Evolutionary conservation across 345 rosid species (phyloP).

Genomic region (Carallia brachiata): DNA sequence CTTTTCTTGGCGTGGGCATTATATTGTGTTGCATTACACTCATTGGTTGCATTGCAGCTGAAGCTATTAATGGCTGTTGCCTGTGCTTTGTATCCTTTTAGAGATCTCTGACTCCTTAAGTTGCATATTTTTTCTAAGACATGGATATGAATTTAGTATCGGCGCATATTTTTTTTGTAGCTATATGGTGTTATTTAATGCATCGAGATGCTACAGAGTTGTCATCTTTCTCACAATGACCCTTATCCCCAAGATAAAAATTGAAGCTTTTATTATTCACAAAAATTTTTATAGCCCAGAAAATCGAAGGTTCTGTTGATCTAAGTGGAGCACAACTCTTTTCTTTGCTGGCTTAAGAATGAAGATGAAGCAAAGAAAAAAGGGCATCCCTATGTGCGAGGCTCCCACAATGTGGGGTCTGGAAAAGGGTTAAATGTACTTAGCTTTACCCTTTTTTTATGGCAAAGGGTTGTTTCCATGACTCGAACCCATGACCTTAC

Average conservation of each 20-base stretch:
- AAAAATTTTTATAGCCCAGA: neutral
- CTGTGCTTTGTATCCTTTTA: constrained; percentile 92
- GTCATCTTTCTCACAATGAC: no score
- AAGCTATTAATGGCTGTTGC: constrained; percentile 78
- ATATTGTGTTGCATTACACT: constrained; percentile 61
- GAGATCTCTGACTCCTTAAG: constrained; percentile 5
- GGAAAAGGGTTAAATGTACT: no score
- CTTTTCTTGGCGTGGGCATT: constrained; percentile 84
- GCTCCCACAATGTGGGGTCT: no score
- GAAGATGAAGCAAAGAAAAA: no score
- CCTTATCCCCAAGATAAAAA: neutral
- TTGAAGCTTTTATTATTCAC: neutral
- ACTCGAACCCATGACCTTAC: no score
- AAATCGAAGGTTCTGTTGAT: neutral
- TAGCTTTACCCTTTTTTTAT: no score
- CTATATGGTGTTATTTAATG: neutral
- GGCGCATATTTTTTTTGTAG: neutral
- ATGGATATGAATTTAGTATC: neutral
- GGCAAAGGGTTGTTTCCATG: no score
- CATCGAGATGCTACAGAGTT: no score
- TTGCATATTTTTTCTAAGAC: neutral
- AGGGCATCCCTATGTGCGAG: no score
- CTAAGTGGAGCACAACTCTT: neutral
- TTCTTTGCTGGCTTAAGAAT: neutral
- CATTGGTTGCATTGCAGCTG: constrained; percentile 93